Base-by-base conservation (phyloP, 2,329 filamentous ascomycete species). In the Parastagonospora avenae region DNA sequence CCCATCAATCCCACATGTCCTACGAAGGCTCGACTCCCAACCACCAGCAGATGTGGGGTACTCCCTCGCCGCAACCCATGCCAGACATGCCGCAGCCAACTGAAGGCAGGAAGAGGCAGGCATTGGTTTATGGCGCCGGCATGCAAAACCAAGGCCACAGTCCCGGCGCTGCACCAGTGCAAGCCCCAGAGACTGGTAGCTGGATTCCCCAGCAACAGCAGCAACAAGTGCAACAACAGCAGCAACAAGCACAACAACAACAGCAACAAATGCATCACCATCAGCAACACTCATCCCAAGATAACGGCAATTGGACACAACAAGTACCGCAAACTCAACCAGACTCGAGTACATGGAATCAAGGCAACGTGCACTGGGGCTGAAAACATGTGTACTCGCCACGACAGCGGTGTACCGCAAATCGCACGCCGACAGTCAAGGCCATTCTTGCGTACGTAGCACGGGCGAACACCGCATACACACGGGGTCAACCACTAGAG, bases 81-180 rank as follows among this genome's bases (percentile, higher is more conserved):
- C 63, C 66, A 1, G 67, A 69, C 19, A 62, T 73, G 55, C 70
- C 70, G 9, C 62, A 59, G 46, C 70, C 69, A 1, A 69, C 59
- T 1, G 70, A 63, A 3, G 70, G 70, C 0, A 56, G 66, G 10
- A 65, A 63, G 36, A 57, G 70, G 11, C 62, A 69, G 40, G 70
- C 70, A 1, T 28, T 70, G 42, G 47, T 73, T 0, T 72, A 66
- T 42, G 69, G 68, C 0, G 59, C 66, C 0, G 67, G 65, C 1
- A 12, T 71, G 1, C 52, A 52, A 11, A 41, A 29, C 4, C 52
- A 52, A 11, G 42, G 46, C 2, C 53, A 48, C 7, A 61, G 58
- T n/a, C 58, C 55, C 8, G 46, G 42, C 7, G 46, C 48, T 3
- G 45, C 42, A 14, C 16, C 42, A 1, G 11, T 31, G n/a, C 33